Percentiles rank a stretch among this genome's conserved stretches.
Evolutionary conservation across 805 yeast species (phyloP).

Genomic region (Sugiyamaella marilandica): DNA sequence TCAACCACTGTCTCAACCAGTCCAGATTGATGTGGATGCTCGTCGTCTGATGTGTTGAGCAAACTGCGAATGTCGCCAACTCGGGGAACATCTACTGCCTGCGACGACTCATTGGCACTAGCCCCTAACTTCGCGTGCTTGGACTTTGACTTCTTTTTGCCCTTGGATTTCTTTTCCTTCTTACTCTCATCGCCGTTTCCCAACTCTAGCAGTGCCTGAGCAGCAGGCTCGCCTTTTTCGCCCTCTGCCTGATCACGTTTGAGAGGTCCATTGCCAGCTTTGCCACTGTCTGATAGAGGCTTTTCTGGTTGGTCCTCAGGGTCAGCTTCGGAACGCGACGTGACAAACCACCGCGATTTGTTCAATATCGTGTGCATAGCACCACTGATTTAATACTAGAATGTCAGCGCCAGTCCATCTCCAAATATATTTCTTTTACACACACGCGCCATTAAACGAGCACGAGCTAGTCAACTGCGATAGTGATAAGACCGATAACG

Average conservation of each 20-base stretch:
- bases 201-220: constrained; percentile 21
- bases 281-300: constrained; percentile 3
- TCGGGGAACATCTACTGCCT: too few species aligned
- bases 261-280: constrained; percentile 6
- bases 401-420: background rate
- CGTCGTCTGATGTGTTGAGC: too few species aligned
- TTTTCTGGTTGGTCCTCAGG: constrained; percentile 5
- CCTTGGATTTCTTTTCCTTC: constrained; percentile 4
- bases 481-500: too few species aligned
- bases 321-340: background rate
- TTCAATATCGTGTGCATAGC: constrained; percentile 13
- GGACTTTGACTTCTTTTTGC: constrained; percentile 3
- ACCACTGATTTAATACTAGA: background rate
- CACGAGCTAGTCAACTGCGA: too few species aligned
- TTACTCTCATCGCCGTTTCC: constrained; percentile 13
- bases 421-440: background rate
- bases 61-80: too few species aligned
- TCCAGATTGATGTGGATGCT: background rate
- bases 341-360: constrained; percentile 15
- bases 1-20: background rate
- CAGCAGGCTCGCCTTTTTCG: constrained; percentile 16
- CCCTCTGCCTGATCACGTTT: background rate
- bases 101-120: background rate
- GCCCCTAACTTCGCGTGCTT: background rate
- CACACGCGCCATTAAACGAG: too few species aligned